Evolutionary conservation across 495 filamentous ascomycete species (phyloP).

Genomic region (Xylaria bambusicola): DNA sequence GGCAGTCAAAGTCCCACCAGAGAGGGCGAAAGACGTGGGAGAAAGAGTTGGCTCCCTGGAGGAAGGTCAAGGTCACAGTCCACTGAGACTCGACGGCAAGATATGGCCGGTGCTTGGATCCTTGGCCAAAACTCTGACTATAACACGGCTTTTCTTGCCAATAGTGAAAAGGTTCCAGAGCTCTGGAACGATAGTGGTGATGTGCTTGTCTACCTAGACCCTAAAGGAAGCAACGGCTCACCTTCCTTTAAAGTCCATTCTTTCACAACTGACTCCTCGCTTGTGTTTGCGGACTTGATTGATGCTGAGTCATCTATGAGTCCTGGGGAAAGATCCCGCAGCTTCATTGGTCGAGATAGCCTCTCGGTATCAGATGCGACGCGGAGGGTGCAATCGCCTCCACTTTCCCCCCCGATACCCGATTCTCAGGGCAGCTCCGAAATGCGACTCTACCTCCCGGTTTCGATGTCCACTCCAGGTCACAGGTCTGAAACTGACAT

Average conservation of each 20-base stretch:
- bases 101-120: slow-evolving; percentile 60
- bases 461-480: slow-evolving; percentile 38
- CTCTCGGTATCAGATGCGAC: slow-evolving; percentile 43
- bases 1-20: slow-evolving; percentile 35
- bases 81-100: slow-evolving; percentile 24
- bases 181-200: slow-evolving; percentile 86
- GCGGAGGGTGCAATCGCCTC: slow-evolving; percentile 42
- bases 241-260: slow-evolving; percentile 81
- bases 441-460: slow-evolving; percentile 70
- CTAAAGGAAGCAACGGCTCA: slow-evolving; percentile 62
- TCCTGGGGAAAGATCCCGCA: slow-evolving; percentile 42
- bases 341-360: slow-evolving; percentile 43
- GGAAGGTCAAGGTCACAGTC: slow-evolving; percentile 48
- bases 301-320: slow-evolving; percentile 57
- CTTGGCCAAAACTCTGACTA: slow-evolving; percentile 62
- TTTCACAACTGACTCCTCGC: slow-evolving; percentile 68
- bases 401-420: slow-evolving; percentile 25
- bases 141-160: slow-evolving; percentile 56
- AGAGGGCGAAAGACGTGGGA: slow-evolving; percentile 32
- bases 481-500: slow-evolving; percentile 58
- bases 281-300: slow-evolving; percentile 67
- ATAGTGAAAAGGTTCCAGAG: slow-evolving; percentile 72
- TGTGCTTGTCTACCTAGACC: slow-evolving; percentile 81
- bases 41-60: slow-evolving; percentile 49
- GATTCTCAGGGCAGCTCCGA: slow-evolving; percentile 50